These are phyloP conservation scores for Discostella stelligeroides DNA, from an alignment of 108 stramenopile species.

Conservation along the genomic window DNA sequence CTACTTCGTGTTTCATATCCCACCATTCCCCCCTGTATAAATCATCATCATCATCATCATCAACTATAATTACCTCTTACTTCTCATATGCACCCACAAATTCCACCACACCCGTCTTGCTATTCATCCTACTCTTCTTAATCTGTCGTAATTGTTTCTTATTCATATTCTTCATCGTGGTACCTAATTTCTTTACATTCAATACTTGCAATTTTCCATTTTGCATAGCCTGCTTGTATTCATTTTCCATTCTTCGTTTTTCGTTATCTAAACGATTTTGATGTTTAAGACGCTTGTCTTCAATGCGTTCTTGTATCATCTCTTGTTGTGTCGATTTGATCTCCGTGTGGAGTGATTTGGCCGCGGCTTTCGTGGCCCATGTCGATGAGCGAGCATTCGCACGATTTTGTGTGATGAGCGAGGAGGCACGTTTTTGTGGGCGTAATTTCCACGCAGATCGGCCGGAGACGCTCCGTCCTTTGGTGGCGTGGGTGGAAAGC, in stretches of 20 bases:
- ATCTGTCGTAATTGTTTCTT: conserved; percentile 95
- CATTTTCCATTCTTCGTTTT: conserved; percentile 77
- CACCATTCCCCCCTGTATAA: too few species aligned
- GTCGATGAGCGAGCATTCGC: conserved; percentile 64
- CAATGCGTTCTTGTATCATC: conserved; percentile 60
- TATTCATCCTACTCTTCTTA: conserved; percentile 94
- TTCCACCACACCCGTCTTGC: conserved; percentile 91
- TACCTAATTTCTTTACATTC: conserved; percentile 63
- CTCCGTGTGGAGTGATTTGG: conserved; percentile 47
- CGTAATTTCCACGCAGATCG: conserved; percentile 76
- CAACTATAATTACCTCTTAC: too few species aligned
- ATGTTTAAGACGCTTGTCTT: conserved; percentile 55
- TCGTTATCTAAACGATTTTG: conserved; percentile 85
- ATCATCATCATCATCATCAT: too few species aligned
- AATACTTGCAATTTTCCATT: conserved; percentile 50
- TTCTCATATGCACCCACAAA: conserved; percentile 86
- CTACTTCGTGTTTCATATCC: too few species aligned
- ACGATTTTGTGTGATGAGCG: conserved; percentile 67
- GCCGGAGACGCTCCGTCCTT: conserved; percentile 82
- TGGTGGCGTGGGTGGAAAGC: conserved; percentile 26
- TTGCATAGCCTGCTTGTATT: conserved; percentile 69
- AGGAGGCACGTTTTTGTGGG: conserved; percentile 82
- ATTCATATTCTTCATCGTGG: conserved; percentile 91
- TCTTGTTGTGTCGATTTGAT: conserved; percentile 59
- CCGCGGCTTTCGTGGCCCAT: conserved; percentile 59